These are phyloP conservation scores for Daphne laureola DNA, from an alignment of 441 rosid species.

Conservation along the genomic window DNA sequence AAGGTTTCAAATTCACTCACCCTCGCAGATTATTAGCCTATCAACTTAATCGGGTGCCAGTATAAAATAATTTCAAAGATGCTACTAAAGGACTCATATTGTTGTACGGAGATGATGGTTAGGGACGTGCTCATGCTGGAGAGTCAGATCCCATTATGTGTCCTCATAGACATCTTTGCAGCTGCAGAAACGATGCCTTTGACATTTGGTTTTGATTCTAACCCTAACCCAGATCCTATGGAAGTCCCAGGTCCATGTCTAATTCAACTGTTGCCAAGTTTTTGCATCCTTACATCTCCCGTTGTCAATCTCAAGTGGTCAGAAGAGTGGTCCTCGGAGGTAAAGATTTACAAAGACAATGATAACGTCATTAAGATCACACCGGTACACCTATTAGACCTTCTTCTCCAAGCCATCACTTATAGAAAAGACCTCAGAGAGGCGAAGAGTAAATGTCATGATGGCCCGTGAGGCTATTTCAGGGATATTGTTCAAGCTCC, in stretches of 20 bases:
- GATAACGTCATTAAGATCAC: neutral
- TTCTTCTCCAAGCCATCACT: slow-evolving; percentile 4
- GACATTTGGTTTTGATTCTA: no score
- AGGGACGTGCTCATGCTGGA: slow-evolving; percentile 17
- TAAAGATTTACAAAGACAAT: neutral
- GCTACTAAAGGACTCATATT: no score
- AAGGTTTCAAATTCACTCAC: no score
- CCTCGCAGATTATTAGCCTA: no score
- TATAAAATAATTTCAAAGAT: no score
- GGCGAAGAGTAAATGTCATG: neutral
- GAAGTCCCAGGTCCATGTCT: neutral
- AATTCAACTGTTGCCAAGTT: no score
- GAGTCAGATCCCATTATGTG: slow-evolving; percentile 14
- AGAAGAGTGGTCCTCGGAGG: neutral
- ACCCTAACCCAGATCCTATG: no score
- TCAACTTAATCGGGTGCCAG: no score
- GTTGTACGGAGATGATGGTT: slow-evolving; percentile 1
- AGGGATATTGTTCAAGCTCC: neutral
- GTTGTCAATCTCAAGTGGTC: no score
- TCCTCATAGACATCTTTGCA: neutral
- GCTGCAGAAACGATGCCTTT: neutral
- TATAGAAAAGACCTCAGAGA: neutral
- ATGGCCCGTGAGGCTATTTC: no score
- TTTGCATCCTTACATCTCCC: no score
- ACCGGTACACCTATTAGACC: slow-evolving; percentile 12